Evolutionary conservation across 2,329 filamentous ascomycete genomes (phyloP).

Genomic region (Phaeosphaeriaceae sp.): DNA sequence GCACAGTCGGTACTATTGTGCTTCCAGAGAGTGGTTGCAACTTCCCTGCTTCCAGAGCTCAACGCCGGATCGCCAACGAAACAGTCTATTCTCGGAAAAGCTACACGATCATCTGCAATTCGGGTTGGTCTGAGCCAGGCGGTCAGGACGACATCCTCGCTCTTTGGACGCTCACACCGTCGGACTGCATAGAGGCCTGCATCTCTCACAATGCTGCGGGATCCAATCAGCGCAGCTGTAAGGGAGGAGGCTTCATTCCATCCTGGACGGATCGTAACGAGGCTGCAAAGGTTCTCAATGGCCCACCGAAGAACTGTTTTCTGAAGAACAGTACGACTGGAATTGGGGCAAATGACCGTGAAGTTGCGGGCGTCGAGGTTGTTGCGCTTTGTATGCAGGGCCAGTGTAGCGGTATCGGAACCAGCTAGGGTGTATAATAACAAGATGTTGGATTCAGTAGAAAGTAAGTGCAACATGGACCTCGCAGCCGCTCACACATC

Average conservation of each 20-base stretch:
- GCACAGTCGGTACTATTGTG: background rate
- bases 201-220: background rate
- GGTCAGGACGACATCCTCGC: background rate
- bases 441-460: too few species aligned
- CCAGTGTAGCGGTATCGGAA: background rate
- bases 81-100: background rate
- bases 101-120: conserved; percentile 1
- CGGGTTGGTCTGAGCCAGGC: background rate
- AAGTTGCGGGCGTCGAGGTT: background rate
- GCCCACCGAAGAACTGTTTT: background rate
- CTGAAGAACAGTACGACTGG: background rate
- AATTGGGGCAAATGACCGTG: background rate
- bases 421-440: too few species aligned
- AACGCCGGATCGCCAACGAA: background rate
- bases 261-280: background rate
- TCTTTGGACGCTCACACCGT: background rate
- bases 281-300: background rate
- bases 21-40: background rate
- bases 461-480: too few species aligned
- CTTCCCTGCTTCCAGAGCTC: background rate
- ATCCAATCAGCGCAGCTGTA: background rate
- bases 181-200: background rate
- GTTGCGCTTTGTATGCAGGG: background rate
- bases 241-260: background rate
- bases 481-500: too few species aligned